Conservation (phyloP, 1,284 basidiomycete species). For the Quambalaria eucalypti region DNA sequence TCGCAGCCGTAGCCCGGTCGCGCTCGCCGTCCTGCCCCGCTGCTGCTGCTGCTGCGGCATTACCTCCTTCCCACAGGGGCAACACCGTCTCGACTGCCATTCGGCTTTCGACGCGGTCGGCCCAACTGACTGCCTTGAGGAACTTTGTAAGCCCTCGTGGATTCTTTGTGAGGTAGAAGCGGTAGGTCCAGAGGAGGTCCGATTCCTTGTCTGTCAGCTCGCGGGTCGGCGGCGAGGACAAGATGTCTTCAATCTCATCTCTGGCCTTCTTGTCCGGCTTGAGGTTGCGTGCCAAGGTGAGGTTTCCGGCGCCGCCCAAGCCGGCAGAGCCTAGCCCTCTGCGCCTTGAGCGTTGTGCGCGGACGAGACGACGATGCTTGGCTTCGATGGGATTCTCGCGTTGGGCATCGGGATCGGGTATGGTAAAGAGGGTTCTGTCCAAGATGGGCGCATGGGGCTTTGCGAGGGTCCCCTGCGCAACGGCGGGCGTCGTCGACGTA, state of each 20-base stretch:
- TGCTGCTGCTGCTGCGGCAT: not conserved
- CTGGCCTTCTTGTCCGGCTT: constrained; percentile 89
- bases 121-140: constrained; percentile 94
- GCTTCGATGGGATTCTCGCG: constrained; percentile 94
- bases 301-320: constrained; percentile 51
- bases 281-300: constrained; percentile 85
- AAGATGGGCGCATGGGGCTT: constrained; percentile 36
- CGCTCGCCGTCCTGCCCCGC: not conserved
- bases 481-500: not conserved
- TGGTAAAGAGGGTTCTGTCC: constrained; percentile 62
- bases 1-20: no score
- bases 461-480: not conserved
- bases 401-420: constrained; percentile 70
- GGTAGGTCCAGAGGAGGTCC: constrained; percentile 95
- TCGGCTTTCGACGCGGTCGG: constrained; percentile 68
- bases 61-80: not conserved
- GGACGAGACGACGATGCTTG: constrained; percentile 85
- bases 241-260: constrained; percentile 84
- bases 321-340: not conserved
- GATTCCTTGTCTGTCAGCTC: constrained; percentile 82
- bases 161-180: constrained; percentile 85
- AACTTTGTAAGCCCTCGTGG: constrained; percentile 89
- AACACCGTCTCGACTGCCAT: not conserved
- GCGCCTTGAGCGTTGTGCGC: constrained; percentile 63
- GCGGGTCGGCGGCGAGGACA: constrained; percentile 82